These are phyloP conservation scores for Alternaria conjuncta DNA, from an alignment of 2,329 filamentous ascomycete species.

Conservation along the genomic window DNA sequence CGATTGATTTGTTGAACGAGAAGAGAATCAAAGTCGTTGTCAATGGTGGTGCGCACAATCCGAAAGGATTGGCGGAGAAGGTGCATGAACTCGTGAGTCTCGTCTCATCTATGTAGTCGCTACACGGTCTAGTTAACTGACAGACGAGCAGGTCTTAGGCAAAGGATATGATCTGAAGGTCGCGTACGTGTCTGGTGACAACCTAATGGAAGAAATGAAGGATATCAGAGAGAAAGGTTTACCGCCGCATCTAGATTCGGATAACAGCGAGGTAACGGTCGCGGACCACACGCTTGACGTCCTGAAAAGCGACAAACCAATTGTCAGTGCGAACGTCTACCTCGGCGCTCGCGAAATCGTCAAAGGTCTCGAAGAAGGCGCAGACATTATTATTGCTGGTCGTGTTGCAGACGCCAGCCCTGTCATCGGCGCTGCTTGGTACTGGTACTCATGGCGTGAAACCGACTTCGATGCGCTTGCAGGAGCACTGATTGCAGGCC, in stretches of 20 bases:
- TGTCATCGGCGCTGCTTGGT: constrained; percentile 61
- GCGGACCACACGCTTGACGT: constrained; percentile 49
- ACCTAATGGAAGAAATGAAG: constrained; percentile 48
- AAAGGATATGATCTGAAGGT: constrained; percentile 50
- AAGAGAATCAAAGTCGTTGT: constrained; percentile 62
- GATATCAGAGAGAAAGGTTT: constrained; percentile 42
- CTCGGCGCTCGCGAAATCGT: constrained; percentile 54
- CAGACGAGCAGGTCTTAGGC: constrained; percentile 36
- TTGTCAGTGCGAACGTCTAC: constrained; percentile 60
- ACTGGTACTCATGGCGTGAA: constrained; percentile 61
- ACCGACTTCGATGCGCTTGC: constrained; percentile 58
- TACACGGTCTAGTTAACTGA: not conserved
- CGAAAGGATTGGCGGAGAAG: constrained; percentile 58
- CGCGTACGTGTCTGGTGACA: constrained; percentile 56
- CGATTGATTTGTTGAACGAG: constrained; percentile 54
- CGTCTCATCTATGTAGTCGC: not conserved
- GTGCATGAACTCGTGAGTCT: constrained; percentile 48
- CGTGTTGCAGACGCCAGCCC: constrained; percentile 45
- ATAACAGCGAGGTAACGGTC: constrained; percentile 47
- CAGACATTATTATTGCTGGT: constrained; percentile 45
- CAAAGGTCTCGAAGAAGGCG: constrained; percentile 37
- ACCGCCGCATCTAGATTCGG: constrained; percentile 53
- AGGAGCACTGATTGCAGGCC: constrained; percentile 52
- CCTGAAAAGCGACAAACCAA: constrained; percentile 43
- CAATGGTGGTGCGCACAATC: constrained; percentile 65